Evolutionary conservation across 495 filamentous ascomycete species (phyloP), one percentile per base, ranked within the genome.

Genomic region (Aspergillus egyptiacus): DNA sequence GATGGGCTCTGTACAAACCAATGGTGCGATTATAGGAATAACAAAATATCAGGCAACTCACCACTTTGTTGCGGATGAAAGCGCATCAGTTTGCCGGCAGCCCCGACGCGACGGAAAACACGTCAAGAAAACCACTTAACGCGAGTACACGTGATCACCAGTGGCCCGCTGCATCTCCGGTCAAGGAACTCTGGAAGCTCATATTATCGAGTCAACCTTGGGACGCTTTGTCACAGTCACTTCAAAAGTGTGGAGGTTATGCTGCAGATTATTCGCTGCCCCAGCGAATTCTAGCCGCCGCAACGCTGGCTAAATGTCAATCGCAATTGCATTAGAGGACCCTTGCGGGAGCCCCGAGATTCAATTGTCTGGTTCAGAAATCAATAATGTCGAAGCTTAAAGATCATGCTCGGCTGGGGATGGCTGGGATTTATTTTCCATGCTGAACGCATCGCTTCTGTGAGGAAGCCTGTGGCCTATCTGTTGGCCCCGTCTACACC

Each of bases 111-210:
- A 46, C 37, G 43, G 37, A 19, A 7, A 44, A 51, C 57, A 58
- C 55, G 55, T 47, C 42, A 24, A 42, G 24, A 18, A 25, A 8
- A 15, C 17, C 48, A 48, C 47, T 37, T 43, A 57, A 64, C 61
- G 46, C 61, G 61, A 49, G 32, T n/a, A 13, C 61, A 64, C 58
- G 61, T 64, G 61, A 60, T 17, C 22, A n/a, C n/a, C 32, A 27
- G 20, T n/a, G 24, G 36, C 25, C 38, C 42, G 19, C 28, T 23
- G 37, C 11, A n/a, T 42, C 37, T 44, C 14, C 5, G 43, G 9
- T 6, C 14, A 4, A 2, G 17, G 8, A n/a, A n/a, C n/a, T n/a
- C n/a, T n/a, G n/a, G n/a, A n/a, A n/a, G n/a, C n/a, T n/a, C n/a
- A 24, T 3, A 11, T 17, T 18, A 18, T 42, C 38, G 18, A 34